These are phyloP conservation scores for Colletotrichum phormii DNA, from an alignment of 2,329 filamentous ascomycete genomes.

Conservation along the genomic window DNA sequence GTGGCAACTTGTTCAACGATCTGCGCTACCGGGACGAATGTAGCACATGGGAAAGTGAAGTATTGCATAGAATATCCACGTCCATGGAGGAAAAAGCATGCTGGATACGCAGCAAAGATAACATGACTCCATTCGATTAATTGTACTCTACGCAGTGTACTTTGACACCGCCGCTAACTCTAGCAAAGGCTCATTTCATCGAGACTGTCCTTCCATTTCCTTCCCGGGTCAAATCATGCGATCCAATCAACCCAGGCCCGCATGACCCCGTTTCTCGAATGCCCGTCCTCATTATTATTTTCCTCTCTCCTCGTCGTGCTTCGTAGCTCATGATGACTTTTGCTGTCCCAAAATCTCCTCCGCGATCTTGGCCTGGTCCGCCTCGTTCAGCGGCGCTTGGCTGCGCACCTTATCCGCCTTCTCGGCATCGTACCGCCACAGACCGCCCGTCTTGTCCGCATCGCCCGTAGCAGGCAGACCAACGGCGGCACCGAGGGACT, in stretches of 20 bases:
- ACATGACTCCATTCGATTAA: background rate
- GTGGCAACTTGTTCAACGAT: too few relatives aligned
- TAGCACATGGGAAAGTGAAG: too few relatives aligned
- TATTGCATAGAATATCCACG: too few relatives aligned
- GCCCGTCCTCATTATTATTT: background rate
- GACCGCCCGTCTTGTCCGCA: conserved; percentile 69
- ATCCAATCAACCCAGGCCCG: background rate
- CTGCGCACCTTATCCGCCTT: conserved; percentile 73
- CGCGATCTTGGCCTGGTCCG: conserved; percentile 66
- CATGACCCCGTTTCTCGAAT: background rate
- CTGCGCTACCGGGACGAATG: too few relatives aligned
- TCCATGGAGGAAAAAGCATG: background rate
- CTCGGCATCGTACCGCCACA: conserved; percentile 68
- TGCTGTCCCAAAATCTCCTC: conserved; percentile 49
- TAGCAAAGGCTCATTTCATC: background rate
- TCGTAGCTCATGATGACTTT: background rate
- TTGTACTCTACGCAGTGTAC: background rate
- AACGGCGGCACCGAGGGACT: conserved; percentile 56
- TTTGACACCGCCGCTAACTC: conserved; percentile 7
- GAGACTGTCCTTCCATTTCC: background rate
- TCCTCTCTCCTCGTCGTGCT: background rate
- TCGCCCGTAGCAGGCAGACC: conserved; percentile 65
- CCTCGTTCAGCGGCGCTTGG: conserved; percentile 56
- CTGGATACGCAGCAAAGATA: background rate
- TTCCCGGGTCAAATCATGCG: background rate